Conservation (phyloP, 495 filamentous ascomycete species). For the Penicillium longicatenatum region DNA sequence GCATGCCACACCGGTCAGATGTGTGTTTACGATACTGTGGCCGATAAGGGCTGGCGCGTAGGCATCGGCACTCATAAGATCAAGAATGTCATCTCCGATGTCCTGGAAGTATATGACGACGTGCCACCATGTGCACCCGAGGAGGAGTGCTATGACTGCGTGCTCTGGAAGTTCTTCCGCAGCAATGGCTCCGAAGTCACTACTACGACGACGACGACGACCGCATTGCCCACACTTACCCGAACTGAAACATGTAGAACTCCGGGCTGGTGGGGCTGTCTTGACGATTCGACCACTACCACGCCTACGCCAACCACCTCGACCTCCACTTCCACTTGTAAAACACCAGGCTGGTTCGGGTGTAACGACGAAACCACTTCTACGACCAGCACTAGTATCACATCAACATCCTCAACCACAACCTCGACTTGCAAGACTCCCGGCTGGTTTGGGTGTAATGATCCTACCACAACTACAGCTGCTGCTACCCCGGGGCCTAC, state of each 20-base stretch:
- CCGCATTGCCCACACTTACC: conserved; percentile 58
- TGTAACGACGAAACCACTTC: conserved; percentile 47
- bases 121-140: conserved; percentile 75
- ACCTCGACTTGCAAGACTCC: conserved; percentile 1
- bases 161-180: conserved; percentile 89
- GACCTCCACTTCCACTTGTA: conserved; percentile 76
- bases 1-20: conserved; percentile 85
- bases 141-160: conserved; percentile 84
- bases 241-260: conserved; percentile 86
- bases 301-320: conserved; percentile 63
- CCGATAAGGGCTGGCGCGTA: conserved; percentile 86
- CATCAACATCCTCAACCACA: conserved; percentile 2
- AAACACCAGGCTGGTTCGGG: conserved; percentile 73
- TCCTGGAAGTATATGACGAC: conserved; percentile 76
- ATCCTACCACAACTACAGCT: conserved; percentile 1
- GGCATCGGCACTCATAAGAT: conserved; percentile 86
- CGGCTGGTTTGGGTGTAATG: conserved; percentile 11
- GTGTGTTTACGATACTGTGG: conserved; percentile 90
- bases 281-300: conserved; percentile 56
- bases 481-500: not conserved
- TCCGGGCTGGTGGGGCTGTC: conserved; percentile 69
- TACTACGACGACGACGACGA: conserved; percentile 59
- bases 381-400: conserved; percentile 3
- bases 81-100: conserved; percentile 77
- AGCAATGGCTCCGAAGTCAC: conserved; percentile 82